These are phyloP conservation scores for Coniosporium tulheliwenetii DNA, from an alignment of 2,329 filamentous ascomycete species.

Conservation along the genomic window DNA sequence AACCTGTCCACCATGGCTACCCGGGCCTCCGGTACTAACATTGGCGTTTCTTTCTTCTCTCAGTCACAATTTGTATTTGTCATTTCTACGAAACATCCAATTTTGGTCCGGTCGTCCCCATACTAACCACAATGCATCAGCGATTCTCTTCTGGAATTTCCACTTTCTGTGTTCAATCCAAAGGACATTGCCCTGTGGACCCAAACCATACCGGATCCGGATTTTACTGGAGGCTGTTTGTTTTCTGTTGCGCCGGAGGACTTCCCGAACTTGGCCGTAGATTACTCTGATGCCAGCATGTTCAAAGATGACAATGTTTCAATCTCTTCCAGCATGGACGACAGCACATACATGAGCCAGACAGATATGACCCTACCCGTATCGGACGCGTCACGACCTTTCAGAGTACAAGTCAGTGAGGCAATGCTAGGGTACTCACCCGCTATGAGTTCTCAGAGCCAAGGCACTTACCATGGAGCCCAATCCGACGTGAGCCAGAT, in stretches of 20 bases:
- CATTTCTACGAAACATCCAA: too few species aligned
- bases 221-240: constrained; percentile 17
- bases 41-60: too few species aligned
- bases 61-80: too few species aligned
- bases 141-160: constrained; percentile 21
- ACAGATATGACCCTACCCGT: background rate
- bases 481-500: too few species aligned
- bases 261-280: constrained; percentile 16
- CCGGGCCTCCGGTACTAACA: too few species aligned
- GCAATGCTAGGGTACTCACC: background rate
- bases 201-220: constrained; percentile 19
- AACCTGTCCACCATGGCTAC: too few species aligned
- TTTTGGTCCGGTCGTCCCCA: constrained; percentile 1
- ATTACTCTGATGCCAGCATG: constrained; percentile 10
- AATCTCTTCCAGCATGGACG: constrained; percentile 21
- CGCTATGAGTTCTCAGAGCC: background rate
- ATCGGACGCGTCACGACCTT: background rate
- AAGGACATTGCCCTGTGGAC: constrained; percentile 24
- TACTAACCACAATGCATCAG: constrained; percentile 21
- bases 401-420: background rate
- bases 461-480: background rate
- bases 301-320: constrained; percentile 19
- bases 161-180: constrained; percentile 14
- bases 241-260: constrained; percentile 15
- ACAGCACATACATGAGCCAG: constrained; percentile 19